Evolutionary conservation across 176 grass and related monocot genomes (phyloP), one percentile per base, ranked within the genome.

Genomic region (Hsuehochloa calcarea): DNA sequence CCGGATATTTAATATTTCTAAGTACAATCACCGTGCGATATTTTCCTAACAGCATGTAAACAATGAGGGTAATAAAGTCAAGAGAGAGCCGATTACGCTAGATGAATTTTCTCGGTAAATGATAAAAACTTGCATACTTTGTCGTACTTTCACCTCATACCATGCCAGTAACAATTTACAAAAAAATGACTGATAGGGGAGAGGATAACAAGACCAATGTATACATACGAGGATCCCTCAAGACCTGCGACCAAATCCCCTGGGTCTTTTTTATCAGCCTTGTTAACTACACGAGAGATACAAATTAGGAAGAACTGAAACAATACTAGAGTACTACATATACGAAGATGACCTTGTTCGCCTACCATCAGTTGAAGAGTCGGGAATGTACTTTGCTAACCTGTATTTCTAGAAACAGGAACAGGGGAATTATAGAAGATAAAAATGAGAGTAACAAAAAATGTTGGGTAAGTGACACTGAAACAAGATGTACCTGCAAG

Each of bases 331-430:
- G 20, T 56, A 81, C 8, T 25, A 75, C 58, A 74, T 27, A 68
- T 70, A 75, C 27, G 40, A 62, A 20, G 8, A 82, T 29, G 29
- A 31, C n/a, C 56, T 22, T 65, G 55, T 72, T 63, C 65, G 87
- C 81, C 16, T 89, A 94, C 96, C 96, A 82, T 99, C 96, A 89
- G 84, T 43, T 74, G 89, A 96, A 43, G 86, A 76, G 29, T 96
- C 93, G 6, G 96, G 96, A 82, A 99, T 94, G 79, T 91, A 99
- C 82, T 96, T 99, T 65, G 96, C 91, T 15, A 99, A 88, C 88
- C 96, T 90, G 74, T 96, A 99, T 92, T 99, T 99, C 96, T 99
- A 80, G 46, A 89, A 87, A 87, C 6, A 80, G 49, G 15, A 84
- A 74, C 0, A 38, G 25, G 22, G 29, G 41, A 49, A 82, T 70